Evolutionary conservation across 495 filamentous ascomycete species (phyloP).

Genomic region (Rostrohypoxylon terebratum): DNA sequence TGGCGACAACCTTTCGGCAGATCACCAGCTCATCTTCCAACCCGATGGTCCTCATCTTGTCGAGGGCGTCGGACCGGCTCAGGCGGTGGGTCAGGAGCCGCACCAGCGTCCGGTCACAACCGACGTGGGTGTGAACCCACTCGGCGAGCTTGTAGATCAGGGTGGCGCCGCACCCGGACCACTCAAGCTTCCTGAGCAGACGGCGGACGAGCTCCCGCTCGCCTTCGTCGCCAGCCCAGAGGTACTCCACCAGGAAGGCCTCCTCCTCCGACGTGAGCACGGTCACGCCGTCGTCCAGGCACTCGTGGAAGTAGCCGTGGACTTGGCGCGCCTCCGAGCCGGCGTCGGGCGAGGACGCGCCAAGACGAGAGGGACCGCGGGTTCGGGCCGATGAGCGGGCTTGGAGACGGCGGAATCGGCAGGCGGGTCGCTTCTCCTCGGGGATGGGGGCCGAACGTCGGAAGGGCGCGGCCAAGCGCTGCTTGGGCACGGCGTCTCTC

Average conservation of each 20-base stretch:
- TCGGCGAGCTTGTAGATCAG: slow-evolving; percentile 15
- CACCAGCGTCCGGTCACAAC: neutral
- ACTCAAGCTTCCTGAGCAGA: slow-evolving; percentile 8
- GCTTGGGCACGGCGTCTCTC: neutral
- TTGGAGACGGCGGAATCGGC: too few species aligned
- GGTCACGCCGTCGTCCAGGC: slow-evolving; percentile 2
- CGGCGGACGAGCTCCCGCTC: slow-evolving; percentile 22
- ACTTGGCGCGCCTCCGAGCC: neutral
- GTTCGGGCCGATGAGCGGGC: neutral
- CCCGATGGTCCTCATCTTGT: slow-evolving; percentile 12
- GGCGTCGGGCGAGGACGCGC: neutral
- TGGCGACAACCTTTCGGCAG: slow-evolving; percentile 45
- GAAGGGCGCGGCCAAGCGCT: neutral
- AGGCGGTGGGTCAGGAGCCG: slow-evolving; percentile 19
- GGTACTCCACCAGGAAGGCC: slow-evolving; percentile 2
- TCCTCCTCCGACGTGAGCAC: slow-evolving; percentile 11
- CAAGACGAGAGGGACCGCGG: neutral
- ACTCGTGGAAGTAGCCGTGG: neutral
- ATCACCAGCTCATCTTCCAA: slow-evolving; percentile 45
- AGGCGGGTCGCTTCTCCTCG: too few species aligned
- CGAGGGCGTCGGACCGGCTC: neutral
- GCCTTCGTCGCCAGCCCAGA: neutral
- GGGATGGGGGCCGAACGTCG: neutral
- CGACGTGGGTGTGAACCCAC: slow-evolving; percentile 11
- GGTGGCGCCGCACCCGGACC: neutral